phyloP scores from a whole-genome alignment of 306 rosid species.

The Rubus idaeus region DNA sequence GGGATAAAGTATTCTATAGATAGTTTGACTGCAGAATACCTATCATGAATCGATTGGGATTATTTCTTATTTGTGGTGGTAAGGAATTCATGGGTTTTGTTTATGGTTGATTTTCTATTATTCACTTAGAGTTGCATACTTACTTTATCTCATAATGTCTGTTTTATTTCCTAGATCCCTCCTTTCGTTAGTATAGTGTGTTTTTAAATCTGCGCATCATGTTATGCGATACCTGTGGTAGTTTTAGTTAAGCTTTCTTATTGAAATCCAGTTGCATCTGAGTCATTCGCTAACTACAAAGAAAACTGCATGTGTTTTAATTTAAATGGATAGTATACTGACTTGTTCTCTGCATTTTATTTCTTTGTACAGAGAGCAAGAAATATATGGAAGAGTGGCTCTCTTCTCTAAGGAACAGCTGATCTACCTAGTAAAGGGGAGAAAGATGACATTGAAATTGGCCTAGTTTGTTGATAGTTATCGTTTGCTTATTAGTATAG shows the following conservation, averaged over 20 bases:
- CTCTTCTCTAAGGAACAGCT: constrained; percentile 67
- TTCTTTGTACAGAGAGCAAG: constrained; percentile 64
- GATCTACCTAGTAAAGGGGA: constrained; percentile 23
- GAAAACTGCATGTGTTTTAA: not conserved
- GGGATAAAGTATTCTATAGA: not conserved
- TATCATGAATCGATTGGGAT: not conserved
- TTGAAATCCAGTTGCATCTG: not conserved
- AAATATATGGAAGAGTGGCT: constrained; percentile 80
- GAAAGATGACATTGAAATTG: not conserved
- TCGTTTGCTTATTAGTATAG: not conserved
- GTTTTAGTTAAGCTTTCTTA: not conserved
- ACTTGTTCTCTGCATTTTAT: constrained; percentile 28
- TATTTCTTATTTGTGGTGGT: not conserved
- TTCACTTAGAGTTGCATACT: not conserved
- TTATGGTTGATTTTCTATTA: not conserved
- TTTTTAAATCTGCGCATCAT: too few relatives aligned
- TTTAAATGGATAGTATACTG: constrained; percentile 3
- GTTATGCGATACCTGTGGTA: not conserved
- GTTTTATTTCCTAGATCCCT: not conserved
- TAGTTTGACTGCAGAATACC: not conserved
- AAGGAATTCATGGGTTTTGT: not conserved
- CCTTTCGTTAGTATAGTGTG: too few relatives aligned
- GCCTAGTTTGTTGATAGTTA: not conserved
- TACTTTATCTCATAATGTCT: not conserved
- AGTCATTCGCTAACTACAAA: too few relatives aligned